phyloP scores from a whole-genome alignment of 305 asterid genomes.

The Fraxinus platypoda region DNA sequence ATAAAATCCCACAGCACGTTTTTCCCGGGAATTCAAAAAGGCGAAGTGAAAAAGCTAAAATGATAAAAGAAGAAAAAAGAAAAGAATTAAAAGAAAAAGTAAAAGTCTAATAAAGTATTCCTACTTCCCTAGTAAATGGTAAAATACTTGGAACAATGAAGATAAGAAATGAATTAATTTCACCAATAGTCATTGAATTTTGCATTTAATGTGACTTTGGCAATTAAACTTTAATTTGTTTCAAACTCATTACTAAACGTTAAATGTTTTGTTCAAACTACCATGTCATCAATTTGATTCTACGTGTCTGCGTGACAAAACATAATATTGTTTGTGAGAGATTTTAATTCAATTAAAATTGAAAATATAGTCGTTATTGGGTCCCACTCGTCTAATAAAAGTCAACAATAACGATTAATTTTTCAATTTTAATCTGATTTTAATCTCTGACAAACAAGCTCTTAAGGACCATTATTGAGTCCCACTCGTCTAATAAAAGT shows the following conservation, averaged over 20 bases:
- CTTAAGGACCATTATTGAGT: too few species aligned
- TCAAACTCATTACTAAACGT: not conserved
- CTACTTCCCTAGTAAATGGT: too few species aligned
- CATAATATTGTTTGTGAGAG: too few species aligned
- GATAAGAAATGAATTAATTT: not conserved
- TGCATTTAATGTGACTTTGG: not conserved
- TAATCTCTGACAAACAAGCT: too few species aligned
- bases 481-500: too few species aligned
- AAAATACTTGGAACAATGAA: not conserved
- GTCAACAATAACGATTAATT: too few species aligned
- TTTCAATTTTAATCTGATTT: too few species aligned
- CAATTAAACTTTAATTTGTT: not conserved
- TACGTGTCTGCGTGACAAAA: not conserved
- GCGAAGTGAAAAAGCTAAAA: not conserved
- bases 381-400: too few species aligned
- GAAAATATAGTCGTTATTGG: too few species aligned
- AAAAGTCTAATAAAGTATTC: too few species aligned
- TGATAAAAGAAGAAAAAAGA: not conserved
- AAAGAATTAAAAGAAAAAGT: not conserved
- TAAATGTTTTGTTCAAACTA: not conserved
- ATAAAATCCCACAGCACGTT: not conserved
- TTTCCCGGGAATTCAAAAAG: not conserved
- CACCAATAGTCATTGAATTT: not conserved
- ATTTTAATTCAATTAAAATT: too few species aligned
- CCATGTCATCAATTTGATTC: not conserved